Conservation (phyloP, 2,329 filamentous ascomycete genomes). For the Lasiodiplodia citricola region DNA sequence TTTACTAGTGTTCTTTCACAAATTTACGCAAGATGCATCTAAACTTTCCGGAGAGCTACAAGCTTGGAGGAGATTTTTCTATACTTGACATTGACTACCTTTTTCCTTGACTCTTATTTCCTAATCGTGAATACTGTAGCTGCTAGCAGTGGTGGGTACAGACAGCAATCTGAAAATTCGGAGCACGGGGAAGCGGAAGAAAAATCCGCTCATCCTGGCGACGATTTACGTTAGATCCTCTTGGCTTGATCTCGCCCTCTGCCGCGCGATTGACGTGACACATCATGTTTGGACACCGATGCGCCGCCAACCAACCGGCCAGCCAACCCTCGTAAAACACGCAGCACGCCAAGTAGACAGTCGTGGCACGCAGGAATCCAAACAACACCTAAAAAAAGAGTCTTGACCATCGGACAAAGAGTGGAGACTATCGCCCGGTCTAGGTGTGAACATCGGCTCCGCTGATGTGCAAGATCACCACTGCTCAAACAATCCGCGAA, state of each 20-base stretch:
- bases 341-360: not conserved
- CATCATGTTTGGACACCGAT: not conserved
- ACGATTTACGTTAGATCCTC: slow-evolving; percentile 2
- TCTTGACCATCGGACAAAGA: too few species aligned
- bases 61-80: slow-evolving; percentile 11
- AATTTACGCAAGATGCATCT: slow-evolving; percentile 24
- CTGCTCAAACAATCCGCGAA: not conserved
- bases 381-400: too few species aligned
- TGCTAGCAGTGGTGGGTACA: not conserved
- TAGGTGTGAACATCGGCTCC: too few species aligned
- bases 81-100: slow-evolving; percentile 12
- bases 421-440: too few species aligned
- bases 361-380: not conserved
- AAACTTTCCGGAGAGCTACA: slow-evolving; percentile 5
- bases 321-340: slow-evolving; percentile 5
- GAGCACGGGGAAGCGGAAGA: not conserved
- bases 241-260: not conserved
- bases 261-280: slow-evolving; percentile 11
- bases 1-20: slow-evolving; percentile 21
- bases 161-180: not conserved
- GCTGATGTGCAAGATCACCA: not conserved
- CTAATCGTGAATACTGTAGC: not conserved
- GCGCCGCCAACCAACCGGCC: not conserved
- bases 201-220: not conserved
- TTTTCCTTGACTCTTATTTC: slow-evolving; percentile 2